Conservation (phyloP, 2,329 filamentous ascomycete genomes). For the Ophiostoma ips region DNA sequence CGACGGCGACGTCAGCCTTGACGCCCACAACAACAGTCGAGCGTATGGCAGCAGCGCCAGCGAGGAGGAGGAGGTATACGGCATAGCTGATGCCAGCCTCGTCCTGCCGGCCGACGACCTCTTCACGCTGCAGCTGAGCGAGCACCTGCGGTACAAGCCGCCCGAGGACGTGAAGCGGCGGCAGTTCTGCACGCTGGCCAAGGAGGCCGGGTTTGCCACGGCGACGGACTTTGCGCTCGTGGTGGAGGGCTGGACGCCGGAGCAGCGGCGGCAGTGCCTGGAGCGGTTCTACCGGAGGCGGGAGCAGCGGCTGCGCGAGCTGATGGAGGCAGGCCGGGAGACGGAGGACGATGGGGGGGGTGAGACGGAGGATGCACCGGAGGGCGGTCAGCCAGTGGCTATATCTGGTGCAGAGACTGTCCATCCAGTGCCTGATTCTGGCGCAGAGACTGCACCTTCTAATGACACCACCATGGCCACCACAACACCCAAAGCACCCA, state of each 20-base stretch:
- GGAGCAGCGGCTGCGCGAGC: constrained; percentile 32
- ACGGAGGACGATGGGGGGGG: constrained; percentile 7
- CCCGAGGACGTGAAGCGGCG: constrained; percentile 58
- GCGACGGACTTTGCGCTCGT: constrained; percentile 77
- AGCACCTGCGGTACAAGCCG: constrained; percentile 44
- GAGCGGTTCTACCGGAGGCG: constrained; percentile 66
- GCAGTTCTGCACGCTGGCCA: constrained; percentile 87
- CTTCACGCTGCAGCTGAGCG: not conserved
- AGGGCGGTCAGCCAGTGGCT: too few relatives aligned
- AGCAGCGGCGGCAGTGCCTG: constrained; percentile 62
- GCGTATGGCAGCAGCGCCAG: constrained; percentile 19
- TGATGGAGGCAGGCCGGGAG: constrained; percentile 5
- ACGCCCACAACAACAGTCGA: not conserved
- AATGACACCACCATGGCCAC: too few relatives aligned
- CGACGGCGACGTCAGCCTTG: not conserved
- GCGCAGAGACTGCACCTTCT: not conserved
- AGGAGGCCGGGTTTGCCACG: constrained; percentile 59
- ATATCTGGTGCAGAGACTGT: not conserved
- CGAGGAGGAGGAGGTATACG: constrained; percentile 24
- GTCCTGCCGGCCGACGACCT: constrained; percentile 20
- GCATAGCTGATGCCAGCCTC: constrained; percentile 20
- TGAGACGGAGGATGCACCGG: not conserved
- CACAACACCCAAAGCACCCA: not conserved
- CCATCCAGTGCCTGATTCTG: not conserved
- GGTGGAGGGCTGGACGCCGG: constrained; percentile 83